These are phyloP conservation scores for Jaapia argillacea DNA, from an alignment of 768 basidiomycete genomes.

Conservation along the genomic window DNA sequence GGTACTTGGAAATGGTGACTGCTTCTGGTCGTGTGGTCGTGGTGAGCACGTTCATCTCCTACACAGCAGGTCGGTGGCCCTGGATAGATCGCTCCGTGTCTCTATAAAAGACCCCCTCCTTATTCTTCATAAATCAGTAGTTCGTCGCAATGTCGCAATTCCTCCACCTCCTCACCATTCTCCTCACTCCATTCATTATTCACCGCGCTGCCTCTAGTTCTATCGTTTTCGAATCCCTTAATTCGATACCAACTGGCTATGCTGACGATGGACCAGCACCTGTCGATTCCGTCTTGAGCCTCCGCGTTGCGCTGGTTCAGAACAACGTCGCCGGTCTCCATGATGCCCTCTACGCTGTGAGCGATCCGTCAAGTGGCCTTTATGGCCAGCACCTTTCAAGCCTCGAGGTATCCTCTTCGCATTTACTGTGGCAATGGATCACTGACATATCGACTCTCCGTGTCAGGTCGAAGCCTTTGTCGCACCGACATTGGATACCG, in stretches of 20 bases:
- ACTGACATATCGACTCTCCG: neutral
- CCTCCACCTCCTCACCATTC: no score
- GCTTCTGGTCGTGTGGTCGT: no score
- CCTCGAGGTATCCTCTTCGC: slow-evolving; percentile 23
- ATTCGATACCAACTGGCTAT: neutral
- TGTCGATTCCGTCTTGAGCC: slow-evolving; percentile 4
- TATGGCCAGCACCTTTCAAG: slow-evolving; percentile 28
- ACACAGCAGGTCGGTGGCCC: no score
- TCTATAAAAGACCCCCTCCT: no score
- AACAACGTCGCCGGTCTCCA: slow-evolving; percentile 7
- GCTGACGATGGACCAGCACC: neutral
- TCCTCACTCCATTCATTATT: no score
- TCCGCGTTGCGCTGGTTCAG: slow-evolving; percentile 8
- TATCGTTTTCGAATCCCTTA: no score
- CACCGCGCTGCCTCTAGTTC: no score
- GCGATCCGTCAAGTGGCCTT: slow-evolving; percentile 22
- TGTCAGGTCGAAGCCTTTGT: slow-evolving; percentile 17
- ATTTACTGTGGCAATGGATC: neutral
- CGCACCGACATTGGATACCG: slow-evolving; percentile 16
- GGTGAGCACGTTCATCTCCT: no score
- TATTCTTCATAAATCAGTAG: no score
- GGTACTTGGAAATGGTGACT: no score
- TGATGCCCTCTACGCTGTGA: slow-evolving; percentile 17
- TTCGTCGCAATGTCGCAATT: no score
- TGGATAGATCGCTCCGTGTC: no score